phyloP scores from a whole-genome alignment of 345 rosid species.

The Xanthoceras sorbifolium region DNA sequence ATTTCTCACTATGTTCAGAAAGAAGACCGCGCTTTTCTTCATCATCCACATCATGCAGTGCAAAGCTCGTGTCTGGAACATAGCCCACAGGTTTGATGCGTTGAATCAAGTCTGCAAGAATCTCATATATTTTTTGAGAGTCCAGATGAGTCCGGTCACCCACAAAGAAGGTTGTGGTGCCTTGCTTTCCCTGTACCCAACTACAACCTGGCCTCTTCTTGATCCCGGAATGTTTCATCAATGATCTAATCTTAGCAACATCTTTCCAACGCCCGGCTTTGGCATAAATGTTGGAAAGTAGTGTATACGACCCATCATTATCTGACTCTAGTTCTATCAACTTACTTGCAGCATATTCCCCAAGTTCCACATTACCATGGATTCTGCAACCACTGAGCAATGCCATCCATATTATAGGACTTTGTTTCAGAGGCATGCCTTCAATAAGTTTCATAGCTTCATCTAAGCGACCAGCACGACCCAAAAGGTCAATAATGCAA shows the following conservation, averaged over 20 bases:
- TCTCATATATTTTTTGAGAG: conserved; percentile 50
- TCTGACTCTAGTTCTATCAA: conserved; percentile 53
- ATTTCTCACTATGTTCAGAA: conserved; percentile 78
- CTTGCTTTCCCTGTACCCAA: conserved; percentile 81
- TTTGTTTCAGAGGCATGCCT: conserved; percentile 69
- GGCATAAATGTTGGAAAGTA: conserved; percentile 85
- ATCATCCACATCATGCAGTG: conserved; percentile 90
- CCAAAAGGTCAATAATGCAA: conserved; percentile 78
- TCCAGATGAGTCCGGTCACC: conserved; percentile 71
- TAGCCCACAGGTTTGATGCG: conserved; percentile 73
- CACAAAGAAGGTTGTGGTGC: conserved; percentile 68
- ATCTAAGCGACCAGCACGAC: conserved; percentile 71
- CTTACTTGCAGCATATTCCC: conserved; percentile 65
- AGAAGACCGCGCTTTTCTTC: conserved; percentile 86
- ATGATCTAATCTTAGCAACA: conserved; percentile 67
- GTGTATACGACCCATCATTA: conserved; percentile 73
- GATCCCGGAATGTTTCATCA: conserved; percentile 67
- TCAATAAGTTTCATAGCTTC: conserved; percentile 63
- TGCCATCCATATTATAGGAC: conserved; percentile 73
- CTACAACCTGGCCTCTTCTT: conserved; percentile 86
- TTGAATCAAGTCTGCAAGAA: conserved; percentile 56
- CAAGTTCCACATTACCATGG: conserved; percentile 75
- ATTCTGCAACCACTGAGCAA: conserved; percentile 77
- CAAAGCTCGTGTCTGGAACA: conserved; percentile 75
- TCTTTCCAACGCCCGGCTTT: conserved; percentile 86